These are phyloP conservation scores for Naganishia sp. DNA, from an alignment of 1,284 basidiomycete genomes.

Conservation along the genomic window DNA sequence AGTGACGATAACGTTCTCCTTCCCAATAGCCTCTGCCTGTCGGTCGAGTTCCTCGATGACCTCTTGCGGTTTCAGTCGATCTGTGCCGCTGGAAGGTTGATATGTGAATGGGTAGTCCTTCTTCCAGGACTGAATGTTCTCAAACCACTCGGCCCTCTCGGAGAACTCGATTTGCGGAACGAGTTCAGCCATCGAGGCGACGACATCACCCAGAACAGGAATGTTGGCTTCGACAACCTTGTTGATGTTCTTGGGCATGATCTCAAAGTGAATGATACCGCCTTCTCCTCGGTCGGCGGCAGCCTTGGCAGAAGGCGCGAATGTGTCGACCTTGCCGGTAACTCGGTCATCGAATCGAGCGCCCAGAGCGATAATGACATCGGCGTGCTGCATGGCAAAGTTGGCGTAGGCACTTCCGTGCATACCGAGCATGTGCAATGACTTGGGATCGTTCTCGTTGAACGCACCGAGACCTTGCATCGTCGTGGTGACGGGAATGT, in stretches of 20 bases:
- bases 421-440: slow-evolving; percentile 98
- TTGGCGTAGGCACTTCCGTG: slow-evolving; percentile 98
- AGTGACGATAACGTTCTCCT: slow-evolving; percentile 83
- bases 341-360: slow-evolving; percentile 98
- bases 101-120: slow-evolving; percentile 86
- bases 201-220: slow-evolving; percentile 90
- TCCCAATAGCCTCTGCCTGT: slow-evolving; percentile 64
- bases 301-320: slow-evolving; percentile 85
- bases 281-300: slow-evolving; percentile 84
- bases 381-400: slow-evolving; percentile 94
- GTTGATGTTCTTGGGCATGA: slow-evolving; percentile 98
- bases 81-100: slow-evolving; percentile 64
- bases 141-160: slow-evolving; percentile 77
- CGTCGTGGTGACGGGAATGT: slow-evolving; percentile 96
- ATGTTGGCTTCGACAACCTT: slow-evolving; percentile 96
- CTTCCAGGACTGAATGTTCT: slow-evolving; percentile 83
- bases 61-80: slow-evolving; percentile 91
- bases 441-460: slow-evolving; percentile 84
- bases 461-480: slow-evolving; percentile 93
- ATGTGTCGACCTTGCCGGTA: slow-evolving; percentile 84
- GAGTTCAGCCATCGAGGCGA: slow-evolving; percentile 75
- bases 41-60: slow-evolving; percentile 88
- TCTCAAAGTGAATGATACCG: slow-evolving; percentile 99
- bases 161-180: slow-evolving; percentile 72
- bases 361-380: slow-evolving; percentile 95